Base-by-base conservation (phyloP, 2,329 filamentous ascomycete species). In the Fusarium sp. region DNA sequence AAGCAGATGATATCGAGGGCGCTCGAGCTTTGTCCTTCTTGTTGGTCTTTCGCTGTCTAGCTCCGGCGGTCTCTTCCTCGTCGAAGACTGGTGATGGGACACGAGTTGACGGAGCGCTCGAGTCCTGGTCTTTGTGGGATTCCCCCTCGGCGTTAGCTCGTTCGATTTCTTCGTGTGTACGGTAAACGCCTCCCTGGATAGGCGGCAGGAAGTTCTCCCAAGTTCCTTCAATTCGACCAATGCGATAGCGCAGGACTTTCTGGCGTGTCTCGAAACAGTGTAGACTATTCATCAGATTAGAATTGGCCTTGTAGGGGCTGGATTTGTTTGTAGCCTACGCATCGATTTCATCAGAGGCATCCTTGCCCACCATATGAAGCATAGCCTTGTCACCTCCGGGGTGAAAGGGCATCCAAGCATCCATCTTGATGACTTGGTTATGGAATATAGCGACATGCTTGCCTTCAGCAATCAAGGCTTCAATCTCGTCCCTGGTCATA, bases 341-440 rank as follows among this genome's bases (percentile, higher is more conserved):
- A 82, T 92, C 94, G 70, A 98, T 92, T 83, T 98, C 96, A 82
- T 98, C 95, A 17, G 96, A 98, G 57, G 94, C 96, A 89, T 98
- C 95, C 83, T 93, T 90, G 70, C 95, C 95, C 69, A 98, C 90
- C 94, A 98, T 96, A 81, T 99, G 96, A 81, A 90, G 86, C 74
- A 99, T 97, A 62, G 96, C 90, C 83, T 95, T 96, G 78, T 96
- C 92, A 76, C 96, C 96, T 65, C 96, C 96, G 18, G 96, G 96
- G 79, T 98, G 96, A 79, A 93, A 98, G 60, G 90, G 90, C 59
- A 97, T 85, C 94, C 95, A 99, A 44, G 92, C 88, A 82, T 98
- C 96, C 38, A 94, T 91, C 84, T 95, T 98, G 75, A 98, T 83
- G 15, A 98, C 95, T 78, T 91, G 90, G 68, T 90, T 88, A 76